Evolutionary conservation across 2,329 filamentous ascomycete species (phyloP).

Genomic region (Byssothecium circinans): DNA sequence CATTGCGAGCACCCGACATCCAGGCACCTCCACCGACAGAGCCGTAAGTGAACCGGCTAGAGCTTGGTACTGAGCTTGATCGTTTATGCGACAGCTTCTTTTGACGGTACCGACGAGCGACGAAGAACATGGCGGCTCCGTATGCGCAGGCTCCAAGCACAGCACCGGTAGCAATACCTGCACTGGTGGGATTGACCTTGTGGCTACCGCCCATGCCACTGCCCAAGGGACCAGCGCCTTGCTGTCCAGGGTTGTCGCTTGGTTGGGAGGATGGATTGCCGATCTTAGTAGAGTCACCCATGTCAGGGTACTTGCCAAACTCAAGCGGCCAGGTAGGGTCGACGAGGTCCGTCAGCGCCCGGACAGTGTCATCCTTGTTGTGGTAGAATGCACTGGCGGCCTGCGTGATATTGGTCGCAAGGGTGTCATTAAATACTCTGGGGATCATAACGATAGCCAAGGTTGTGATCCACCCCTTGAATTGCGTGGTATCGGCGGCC

Average conservation of each 20-base stretch:
- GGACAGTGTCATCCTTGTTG: conserved; percentile 65
- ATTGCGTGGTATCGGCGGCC: conserved; percentile 71
- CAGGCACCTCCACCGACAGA: conserved; percentile 44
- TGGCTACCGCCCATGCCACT: conserved; percentile 56
- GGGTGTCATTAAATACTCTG: conserved; percentile 51
- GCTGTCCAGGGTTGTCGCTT: conserved; percentile 36
- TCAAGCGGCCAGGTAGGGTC: conserved; percentile 78
- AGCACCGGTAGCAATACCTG: conserved; percentile 73
- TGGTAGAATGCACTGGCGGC: conserved; percentile 76
- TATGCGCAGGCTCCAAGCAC: conserved; percentile 82
- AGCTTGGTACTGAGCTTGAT: conserved; percentile 74
- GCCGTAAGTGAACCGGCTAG: conserved; percentile 53
- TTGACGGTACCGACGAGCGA: conserved; percentile 87
- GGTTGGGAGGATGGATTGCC: conserved; percentile 42
- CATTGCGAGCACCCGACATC: conserved; percentile 49
- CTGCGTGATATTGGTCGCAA: conserved; percentile 70
- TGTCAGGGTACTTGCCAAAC: conserved; percentile 50
- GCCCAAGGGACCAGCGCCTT: conserved; percentile 52
- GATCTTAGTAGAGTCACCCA: conserved; percentile 45
- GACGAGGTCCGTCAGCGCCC: conserved; percentile 75
- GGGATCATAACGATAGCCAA: conserved; percentile 60
- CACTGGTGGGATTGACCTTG: conserved; percentile 65
- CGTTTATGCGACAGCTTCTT: conserved; percentile 78
- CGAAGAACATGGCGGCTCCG: conserved; percentile 90
- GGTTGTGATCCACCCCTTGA: conserved; percentile 79